A percentile compares a stretch with the other conserved stretches of the same genome.
phyloP scores from a whole-genome alignment of 495 filamentous ascomycete genomes.

The Xanthoparmelia taractica region DNA sequence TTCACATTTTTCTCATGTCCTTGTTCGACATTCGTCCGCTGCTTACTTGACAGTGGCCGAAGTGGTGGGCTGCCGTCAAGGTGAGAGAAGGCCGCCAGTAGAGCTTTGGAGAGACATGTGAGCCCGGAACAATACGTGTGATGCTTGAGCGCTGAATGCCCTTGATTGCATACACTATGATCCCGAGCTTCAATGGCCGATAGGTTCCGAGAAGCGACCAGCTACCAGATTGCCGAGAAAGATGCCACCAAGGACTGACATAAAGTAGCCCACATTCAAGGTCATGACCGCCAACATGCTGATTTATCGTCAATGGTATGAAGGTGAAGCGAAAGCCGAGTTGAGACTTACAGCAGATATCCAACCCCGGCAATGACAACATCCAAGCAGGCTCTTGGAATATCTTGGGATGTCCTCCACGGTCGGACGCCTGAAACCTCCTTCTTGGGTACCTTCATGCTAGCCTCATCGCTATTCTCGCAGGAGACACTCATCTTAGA shows the following conservation, averaged over 20 bases:
- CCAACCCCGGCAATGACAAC: constrained; percentile 65
- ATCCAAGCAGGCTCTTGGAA: constrained; percentile 61
- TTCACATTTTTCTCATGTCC: not conserved
- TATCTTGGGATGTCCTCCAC: constrained; percentile 73
- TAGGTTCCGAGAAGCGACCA: constrained; percentile 41
- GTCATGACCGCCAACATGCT: constrained; percentile 99
- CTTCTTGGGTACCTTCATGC: not conserved
- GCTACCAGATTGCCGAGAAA: constrained; percentile 78
- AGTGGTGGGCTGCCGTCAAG: too few relatives aligned
- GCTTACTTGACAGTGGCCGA: not conserved
- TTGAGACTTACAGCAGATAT: constrained; percentile 76
- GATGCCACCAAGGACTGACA: constrained; percentile 72
- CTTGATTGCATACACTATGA: too few relatives aligned
- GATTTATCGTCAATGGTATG: constrained; percentile 19
- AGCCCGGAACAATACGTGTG: not conserved
- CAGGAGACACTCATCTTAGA: not conserved
- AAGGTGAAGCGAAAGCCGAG: not conserved
- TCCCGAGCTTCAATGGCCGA: not conserved
- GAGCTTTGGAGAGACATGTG: too few relatives aligned
- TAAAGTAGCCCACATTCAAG: constrained; percentile 92
- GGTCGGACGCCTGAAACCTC: constrained; percentile 34
- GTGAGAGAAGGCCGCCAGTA: too few relatives aligned
- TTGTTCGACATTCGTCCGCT: not conserved
- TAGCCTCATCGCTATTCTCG: not conserved
- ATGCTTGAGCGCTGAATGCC: too few relatives aligned